A percentile compares a stretch with the other conserved stretches of the same genome.
phyloP scores from a whole-genome alignment of 2,329 filamentous ascomycete species.

The Aspergillus jensenii region DNA sequence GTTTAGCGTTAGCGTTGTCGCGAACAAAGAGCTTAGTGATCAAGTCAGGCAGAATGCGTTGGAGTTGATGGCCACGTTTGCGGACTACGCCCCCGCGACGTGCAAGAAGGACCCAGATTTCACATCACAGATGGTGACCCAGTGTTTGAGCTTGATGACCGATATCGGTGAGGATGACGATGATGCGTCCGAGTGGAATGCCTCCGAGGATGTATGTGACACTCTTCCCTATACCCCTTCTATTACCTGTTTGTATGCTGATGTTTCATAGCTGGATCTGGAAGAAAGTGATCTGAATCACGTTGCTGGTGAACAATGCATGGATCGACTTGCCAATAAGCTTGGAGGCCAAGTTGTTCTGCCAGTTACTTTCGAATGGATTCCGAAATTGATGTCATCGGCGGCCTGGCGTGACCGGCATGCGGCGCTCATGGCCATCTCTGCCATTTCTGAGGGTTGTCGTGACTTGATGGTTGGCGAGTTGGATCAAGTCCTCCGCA shows the following conservation, averaged over 20 bases:
- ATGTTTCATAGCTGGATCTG: slow-evolving; percentile 67
- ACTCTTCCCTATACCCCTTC: background rate
- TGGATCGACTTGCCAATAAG: slow-evolving; percentile 97
- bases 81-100: slow-evolving; percentile 89
- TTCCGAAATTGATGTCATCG: slow-evolving; percentile 96
- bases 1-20: slow-evolving; percentile 89
- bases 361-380: slow-evolving; percentile 92
- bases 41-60: slow-evolving; percentile 90
- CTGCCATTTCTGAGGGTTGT: slow-evolving; percentile 96
- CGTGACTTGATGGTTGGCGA: slow-evolving; percentile 94
- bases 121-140: slow-evolving; percentile 95
- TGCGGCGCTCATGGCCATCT: slow-evolving; percentile 97
- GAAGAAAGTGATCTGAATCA: slow-evolving; percentile 98
- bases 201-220: slow-evolving; percentile 76
- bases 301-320: slow-evolving; percentile 95
- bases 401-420: slow-evolving; percentile 93
- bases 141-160: slow-evolving; percentile 97
- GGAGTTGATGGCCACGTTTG: slow-evolving; percentile 97
- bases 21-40: slow-evolving; percentile 92
- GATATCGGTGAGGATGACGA: slow-evolving; percentile 94
- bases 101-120: slow-evolving; percentile 93
- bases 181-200: slow-evolving; percentile 90
- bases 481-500: slow-evolving; percentile 86
- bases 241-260: slow-evolving; percentile 21
- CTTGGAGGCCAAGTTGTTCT: slow-evolving; percentile 91